Percentiles rank a stretch among this genome's conserved stretches.
These are phyloP conservation scores for Trebouxia gelatinosa DNA, from an alignment of 163 green algal genomes.

Conservation along the genomic window DNA sequence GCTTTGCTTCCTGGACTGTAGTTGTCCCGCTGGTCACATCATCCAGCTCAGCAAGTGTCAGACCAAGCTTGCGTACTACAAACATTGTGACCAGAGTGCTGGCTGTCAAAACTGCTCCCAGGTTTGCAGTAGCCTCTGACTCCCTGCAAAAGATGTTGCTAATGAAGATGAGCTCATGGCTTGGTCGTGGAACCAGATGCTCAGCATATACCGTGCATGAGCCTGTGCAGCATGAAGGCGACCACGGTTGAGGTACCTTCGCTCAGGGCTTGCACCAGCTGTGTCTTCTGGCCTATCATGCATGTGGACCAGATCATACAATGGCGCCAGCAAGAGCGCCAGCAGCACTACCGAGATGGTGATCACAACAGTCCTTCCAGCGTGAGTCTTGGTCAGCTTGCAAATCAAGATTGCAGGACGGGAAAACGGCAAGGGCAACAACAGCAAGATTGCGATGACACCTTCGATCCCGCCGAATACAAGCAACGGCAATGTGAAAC, in stretches of 20 bases:
- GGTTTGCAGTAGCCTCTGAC: constrained; percentile 23
- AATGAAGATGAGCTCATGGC: no score
- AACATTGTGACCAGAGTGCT: constrained; percentile 21
- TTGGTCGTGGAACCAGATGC: no score
- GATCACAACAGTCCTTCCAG: constrained; percentile 21
- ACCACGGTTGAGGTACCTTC: constrained; percentile 1
- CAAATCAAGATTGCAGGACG: constrained; percentile 20
- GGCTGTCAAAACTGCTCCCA: constrained; percentile 10
- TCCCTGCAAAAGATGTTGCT: constrained; percentile 28
- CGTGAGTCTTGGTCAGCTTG: constrained; percentile 25
- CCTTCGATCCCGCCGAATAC: constrained; percentile 17
- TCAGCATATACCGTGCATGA: neutral
- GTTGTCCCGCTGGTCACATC: constrained; percentile 14
- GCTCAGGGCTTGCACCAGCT: constrained; percentile 4
- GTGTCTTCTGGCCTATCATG: constrained; percentile 19
- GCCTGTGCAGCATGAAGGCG: neutral
- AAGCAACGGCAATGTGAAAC: constrained; percentile 8
- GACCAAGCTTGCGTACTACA: constrained; percentile 22
- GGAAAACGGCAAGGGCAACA: constrained; percentile 16
- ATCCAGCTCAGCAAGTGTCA: constrained; percentile 18
- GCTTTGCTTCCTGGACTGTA: neutral
- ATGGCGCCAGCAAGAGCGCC: constrained; percentile 9
- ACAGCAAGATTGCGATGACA: constrained; percentile 16
- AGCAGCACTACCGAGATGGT: neutral
- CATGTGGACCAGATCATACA: constrained; percentile 26